Base-by-base conservation (phyloP, 805 yeast species). In the Cyberlindnera japonica region DNA sequence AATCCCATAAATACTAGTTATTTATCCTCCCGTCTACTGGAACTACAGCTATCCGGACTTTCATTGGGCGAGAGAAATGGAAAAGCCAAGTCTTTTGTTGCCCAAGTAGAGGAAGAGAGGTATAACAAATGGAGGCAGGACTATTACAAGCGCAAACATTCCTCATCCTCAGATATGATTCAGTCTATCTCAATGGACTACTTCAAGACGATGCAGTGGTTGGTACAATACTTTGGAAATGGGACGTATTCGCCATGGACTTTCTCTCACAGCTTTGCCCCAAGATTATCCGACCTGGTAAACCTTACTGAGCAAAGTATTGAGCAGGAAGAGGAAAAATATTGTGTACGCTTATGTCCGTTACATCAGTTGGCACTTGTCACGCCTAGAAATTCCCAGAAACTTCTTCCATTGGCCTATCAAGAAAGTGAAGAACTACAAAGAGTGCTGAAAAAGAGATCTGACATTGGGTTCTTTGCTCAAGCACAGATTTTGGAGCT, bases 161-260 rank as follows among this genome's bases (percentile, higher is more conserved):
- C 16, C 1, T n/a, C 16, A 2, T 14, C 17, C 7, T 4, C 12
- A 43, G 29, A 67, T 74, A 27, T 38, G 23, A 21, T 81, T 72
- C 2, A 62, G 70, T 38, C 75, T 9, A 62, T 87, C 40, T 71
- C 88, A 6, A 74, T 75, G 48, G 85, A 84, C 53, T 91, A 88
- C 57, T 66, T 90, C 22, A 91, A 86, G 59, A 97, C 97, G 38
- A 69, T 93, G 46, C 96, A 88, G 64, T 91, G 98, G 97, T 95
- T 91, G 4, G 68, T 87, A 61, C 78, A 74, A 53, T 91, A 91
- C 65, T 91, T 91, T 61, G 83, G 84, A 53, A 72, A 74, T 47
- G 77, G 83, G 50, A 81, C 83, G 15, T 83, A 95, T 3, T 86
- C 96, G 95, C 79, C 81, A 33, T 91, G 96, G 96, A 83, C 71